Conservation (phyloP, 169 alveolate species). For the Babesia ovis region DNA sequence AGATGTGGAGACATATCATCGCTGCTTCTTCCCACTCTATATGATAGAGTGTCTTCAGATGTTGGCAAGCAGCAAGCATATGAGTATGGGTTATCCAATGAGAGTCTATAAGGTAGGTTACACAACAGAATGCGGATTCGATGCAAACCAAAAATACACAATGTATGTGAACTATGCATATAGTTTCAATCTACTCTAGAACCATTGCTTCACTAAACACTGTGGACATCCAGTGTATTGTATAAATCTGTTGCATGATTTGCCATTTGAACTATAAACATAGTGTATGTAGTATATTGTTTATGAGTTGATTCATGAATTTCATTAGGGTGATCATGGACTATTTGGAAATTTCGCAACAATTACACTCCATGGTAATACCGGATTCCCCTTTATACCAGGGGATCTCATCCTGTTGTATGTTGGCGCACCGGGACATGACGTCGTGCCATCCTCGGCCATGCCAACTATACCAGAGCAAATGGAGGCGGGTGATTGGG, state of each 20-base stretch:
- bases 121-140: too few relatives aligned
- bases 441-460: not conserved
- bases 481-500: not conserved
- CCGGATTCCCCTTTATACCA: conserved; percentile 15
- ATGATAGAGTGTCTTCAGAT: conserved; percentile 68
- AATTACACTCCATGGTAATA: conserved; percentile 9
- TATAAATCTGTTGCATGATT: too few relatives aligned
- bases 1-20: conserved; percentile 41
- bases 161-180: too few relatives aligned
- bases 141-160: too few relatives aligned
- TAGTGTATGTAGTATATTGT: too few relatives aligned
- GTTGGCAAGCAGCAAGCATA: conserved; percentile 52
- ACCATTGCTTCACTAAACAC: too few relatives aligned
- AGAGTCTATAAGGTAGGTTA: conserved; percentile 15
- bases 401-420: conserved; percentile 54
- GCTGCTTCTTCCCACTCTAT: conserved; percentile 56
- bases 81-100: conserved; percentile 31
- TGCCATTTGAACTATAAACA: too few relatives aligned
- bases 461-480: not conserved
- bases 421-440: conserved; percentile 24
- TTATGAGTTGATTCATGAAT: too few relatives aligned
- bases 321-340: too few relatives aligned
- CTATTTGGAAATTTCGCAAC: conserved; percentile 17
- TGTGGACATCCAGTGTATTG: too few relatives aligned
- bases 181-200: too few relatives aligned